phyloP scores from a whole-genome alignment of 176 grass and related monocot genomes.

The Avena eriantha region DNA sequence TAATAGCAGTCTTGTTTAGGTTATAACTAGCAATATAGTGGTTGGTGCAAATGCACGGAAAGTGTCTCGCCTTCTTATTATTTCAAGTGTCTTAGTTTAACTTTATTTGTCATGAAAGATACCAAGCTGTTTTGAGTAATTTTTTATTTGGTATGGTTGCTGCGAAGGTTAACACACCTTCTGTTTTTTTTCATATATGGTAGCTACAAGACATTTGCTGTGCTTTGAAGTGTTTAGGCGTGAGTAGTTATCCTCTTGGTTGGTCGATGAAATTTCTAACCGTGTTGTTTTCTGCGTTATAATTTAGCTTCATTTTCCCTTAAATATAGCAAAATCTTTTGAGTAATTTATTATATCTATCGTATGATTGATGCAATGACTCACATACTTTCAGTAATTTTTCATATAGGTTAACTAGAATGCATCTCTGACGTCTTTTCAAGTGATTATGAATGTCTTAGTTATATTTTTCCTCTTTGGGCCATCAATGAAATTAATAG shows the following conservation, averaged over 20 bases:
- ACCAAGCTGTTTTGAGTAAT: background rate
- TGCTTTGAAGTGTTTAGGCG: too few relatives aligned
- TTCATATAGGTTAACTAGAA: too few relatives aligned
- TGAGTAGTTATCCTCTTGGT: background rate
- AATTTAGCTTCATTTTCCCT: background rate
- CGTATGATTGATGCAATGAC: background rate
- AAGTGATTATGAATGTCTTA: background rate
- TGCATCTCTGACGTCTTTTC: too few relatives aligned
- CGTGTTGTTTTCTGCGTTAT: background rate
- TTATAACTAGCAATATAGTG: background rate
- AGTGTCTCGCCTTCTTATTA: background rate
- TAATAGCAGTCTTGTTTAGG: background rate
- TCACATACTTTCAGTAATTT: background rate
- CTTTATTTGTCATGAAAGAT: background rate
- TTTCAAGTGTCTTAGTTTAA: background rate
- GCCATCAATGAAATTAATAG: background rate
- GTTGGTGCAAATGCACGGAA: rapidly evolving
- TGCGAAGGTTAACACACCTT: background rate
- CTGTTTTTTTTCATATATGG: background rate
- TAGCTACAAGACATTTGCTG: too few relatives aligned
- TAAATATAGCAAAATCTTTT: background rate
- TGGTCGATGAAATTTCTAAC: background rate
- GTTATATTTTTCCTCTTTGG: background rate
- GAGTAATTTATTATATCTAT: background rate
- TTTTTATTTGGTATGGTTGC: background rate